Evolutionary conservation across 2,329 filamentous ascomycete species (phyloP).

Genomic region (Ophiostoma fasciatum): DNA sequence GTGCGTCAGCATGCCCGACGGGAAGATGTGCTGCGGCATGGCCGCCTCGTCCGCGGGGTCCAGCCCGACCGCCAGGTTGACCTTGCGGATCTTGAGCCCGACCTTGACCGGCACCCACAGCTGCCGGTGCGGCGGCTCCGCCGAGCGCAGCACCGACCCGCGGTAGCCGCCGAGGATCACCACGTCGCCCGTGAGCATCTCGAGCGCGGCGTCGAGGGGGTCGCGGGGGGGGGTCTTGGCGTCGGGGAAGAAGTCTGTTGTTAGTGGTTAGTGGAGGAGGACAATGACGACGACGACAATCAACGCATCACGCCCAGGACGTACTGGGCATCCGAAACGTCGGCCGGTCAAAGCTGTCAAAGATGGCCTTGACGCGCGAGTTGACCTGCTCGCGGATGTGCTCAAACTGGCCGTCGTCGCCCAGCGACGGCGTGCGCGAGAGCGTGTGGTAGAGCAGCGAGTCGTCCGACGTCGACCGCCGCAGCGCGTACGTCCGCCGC

Average conservation of each 20-base stretch:
- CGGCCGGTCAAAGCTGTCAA: conserved; percentile 68
- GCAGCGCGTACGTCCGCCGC: conserved; percentile 25
- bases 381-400: conserved; percentile 77
- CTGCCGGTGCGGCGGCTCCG: conserved; percentile 68
- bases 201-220: conserved; percentile 36
- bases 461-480: conserved; percentile 58
- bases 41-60: conserved; percentile 67
- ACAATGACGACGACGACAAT: too few relatives aligned
- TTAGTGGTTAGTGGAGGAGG: background rate
- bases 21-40: conserved; percentile 70
- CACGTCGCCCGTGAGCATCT: conserved; percentile 64
- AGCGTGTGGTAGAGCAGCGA: conserved; percentile 62
- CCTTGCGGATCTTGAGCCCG: conserved; percentile 79
- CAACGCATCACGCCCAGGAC: too few relatives aligned
- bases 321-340: too few relatives aligned
- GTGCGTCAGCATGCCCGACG: conserved; percentile 79
- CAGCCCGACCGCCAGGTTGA: conserved; percentile 77
- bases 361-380: conserved; percentile 76
- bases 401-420: conserved; percentile 68
- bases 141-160: conserved; percentile 76
- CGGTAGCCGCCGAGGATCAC: conserved; percentile 84
- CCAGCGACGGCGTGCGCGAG: conserved; percentile 68
- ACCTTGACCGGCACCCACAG: conserved; percentile 92
- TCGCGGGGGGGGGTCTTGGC: conserved; percentile 1
- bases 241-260: conserved; percentile 15